phyloP scores from a whole-genome alignment of 2,329 filamentous ascomycete genomes.

The Hypoxylon sp. region DNA sequence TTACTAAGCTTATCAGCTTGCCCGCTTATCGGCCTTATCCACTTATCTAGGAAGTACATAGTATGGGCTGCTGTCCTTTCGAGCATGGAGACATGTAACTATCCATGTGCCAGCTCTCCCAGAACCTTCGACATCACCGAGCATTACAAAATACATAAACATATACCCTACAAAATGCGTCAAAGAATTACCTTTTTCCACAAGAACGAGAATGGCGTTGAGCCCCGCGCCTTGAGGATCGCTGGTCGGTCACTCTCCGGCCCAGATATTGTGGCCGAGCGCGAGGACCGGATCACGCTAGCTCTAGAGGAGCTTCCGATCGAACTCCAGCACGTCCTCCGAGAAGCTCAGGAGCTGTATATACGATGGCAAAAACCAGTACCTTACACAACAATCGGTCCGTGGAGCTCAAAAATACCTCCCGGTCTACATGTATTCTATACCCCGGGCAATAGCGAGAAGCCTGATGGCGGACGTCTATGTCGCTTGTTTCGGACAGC shows the following conservation, averaged over 20 bases:
- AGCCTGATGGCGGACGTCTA: slow-evolving; percentile 49
- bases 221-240: slow-evolving; percentile 74
- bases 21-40: background rate
- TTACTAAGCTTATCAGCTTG: background rate
- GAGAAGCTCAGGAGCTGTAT: slow-evolving; percentile 79
- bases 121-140: slow-evolving; percentile 41
- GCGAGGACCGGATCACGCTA: slow-evolving; percentile 85
- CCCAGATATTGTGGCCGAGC: slow-evolving; percentile 73
- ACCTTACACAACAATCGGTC: slow-evolving; percentile 72
- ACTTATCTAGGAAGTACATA: background rate
- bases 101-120: slow-evolving; percentile 38
- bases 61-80: slow-evolving; percentile 19
- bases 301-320: slow-evolving; percentile 79
- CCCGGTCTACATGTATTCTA: slow-evolving; percentile 88
- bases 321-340: slow-evolving; percentile 74
- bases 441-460: slow-evolving; percentile 67
- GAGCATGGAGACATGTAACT: slow-evolving; percentile 30
- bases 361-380: slow-evolving; percentile 80
- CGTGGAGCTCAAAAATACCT: slow-evolving; percentile 81
- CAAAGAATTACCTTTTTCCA: slow-evolving; percentile 86
- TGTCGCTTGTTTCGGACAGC: slow-evolving; percentile 53
- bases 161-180: slow-evolving; percentile 69
- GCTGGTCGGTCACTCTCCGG: slow-evolving; percentile 68
- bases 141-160: slow-evolving; percentile 32
- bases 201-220: slow-evolving; percentile 73